Evolutionary conservation across 495 filamentous ascomycete genomes (phyloP).

Genomic region (Penicillium cosmopolitanum): DNA sequence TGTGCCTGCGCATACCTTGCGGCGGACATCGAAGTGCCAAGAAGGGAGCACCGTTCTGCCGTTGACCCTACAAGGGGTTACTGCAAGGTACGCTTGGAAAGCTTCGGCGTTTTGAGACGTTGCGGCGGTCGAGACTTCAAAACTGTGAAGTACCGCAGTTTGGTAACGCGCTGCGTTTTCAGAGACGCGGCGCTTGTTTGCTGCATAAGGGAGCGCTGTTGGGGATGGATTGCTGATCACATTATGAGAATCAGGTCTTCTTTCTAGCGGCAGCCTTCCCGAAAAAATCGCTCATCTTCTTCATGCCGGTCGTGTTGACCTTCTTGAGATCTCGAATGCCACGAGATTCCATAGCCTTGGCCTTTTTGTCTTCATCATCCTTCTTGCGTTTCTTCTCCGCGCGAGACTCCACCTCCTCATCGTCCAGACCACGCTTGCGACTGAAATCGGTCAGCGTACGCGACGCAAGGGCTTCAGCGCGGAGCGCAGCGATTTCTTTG

Average conservation of each 20-base stretch:
- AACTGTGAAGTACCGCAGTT: not conserved
- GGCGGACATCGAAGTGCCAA: not conserved
- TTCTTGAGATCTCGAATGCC: constrained; percentile 82
- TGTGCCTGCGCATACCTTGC: not conserved
- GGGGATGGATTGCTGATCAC: not conserved
- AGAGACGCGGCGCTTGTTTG: not conserved
- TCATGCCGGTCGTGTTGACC: constrained; percentile 89
- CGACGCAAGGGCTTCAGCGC: constrained; percentile 67
- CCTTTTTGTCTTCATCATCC: constrained; percentile 77
- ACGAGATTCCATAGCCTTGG: constrained; percentile 70
- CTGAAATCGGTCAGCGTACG: constrained; percentile 72
- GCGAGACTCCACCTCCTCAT: constrained; percentile 62
- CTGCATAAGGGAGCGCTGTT: not conserved
- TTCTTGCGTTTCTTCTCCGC: constrained; percentile 66
- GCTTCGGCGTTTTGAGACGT: not conserved
- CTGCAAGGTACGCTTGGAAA: not conserved
- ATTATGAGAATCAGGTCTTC: constrained; percentile 29
- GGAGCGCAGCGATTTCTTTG: constrained; percentile 61
- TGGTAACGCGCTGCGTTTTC: not conserved
- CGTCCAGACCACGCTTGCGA: constrained; percentile 68
- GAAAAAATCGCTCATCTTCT: constrained; percentile 96
- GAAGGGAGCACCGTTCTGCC: no score
- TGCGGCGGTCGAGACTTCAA: not conserved
- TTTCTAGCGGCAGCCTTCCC: constrained; percentile 61
- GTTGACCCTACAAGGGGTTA: not conserved